Base-by-base conservation (phyloP, 108 stramenopile genomes). In the Nitzschia palea region DNA sequence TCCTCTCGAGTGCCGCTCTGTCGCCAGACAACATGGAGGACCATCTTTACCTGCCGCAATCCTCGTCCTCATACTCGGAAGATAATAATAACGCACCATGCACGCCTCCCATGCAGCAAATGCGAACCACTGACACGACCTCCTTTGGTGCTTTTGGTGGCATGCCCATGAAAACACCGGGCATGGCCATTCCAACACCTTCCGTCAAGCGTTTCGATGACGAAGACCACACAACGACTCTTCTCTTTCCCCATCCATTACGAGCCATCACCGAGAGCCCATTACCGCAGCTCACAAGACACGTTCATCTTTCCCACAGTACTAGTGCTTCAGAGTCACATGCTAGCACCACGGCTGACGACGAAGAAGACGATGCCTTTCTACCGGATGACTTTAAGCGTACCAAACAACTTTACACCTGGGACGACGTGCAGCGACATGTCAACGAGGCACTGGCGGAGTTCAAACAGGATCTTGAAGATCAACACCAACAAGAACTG, bases 351-450 rank as follows among this genome's bases (percentile, higher is more conserved):
- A 37, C 33, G 50, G 14, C 18, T 26, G 63, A 44, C 3, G 67
- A 68, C 42, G 73, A 66, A 29, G 69, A 61, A 37, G 65, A 73
- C 2, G 76, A 69, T 43, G 68, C 68, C 1, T 65, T 65, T 65
- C 33, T 70, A n/a, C 64, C 63, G 1, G 76, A 77, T 35, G 76
- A 77, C 65, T 68, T 68, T 56, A 30, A 56, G 28, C 17, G 26
- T 4, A 26, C 4, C 15, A 45, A 29, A 18, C 55, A 34, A 20
- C 8, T 48, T 1, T 64, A 68, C 50, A 68, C 62, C 28, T 25
- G 30, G 33, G 59, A 67, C 6, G 34, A 67, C 32, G 65, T 78
- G 2, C 63, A 65, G 20, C n/a, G 67, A 50, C 43, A 52, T 28
- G 64, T 70, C 47, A 36, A 47, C 20, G 64, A 76, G 14, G 67